phyloP scores from a whole-genome alignment of 2,329 filamentous ascomycete genomes.

The Diaporthe sp. region DNA sequence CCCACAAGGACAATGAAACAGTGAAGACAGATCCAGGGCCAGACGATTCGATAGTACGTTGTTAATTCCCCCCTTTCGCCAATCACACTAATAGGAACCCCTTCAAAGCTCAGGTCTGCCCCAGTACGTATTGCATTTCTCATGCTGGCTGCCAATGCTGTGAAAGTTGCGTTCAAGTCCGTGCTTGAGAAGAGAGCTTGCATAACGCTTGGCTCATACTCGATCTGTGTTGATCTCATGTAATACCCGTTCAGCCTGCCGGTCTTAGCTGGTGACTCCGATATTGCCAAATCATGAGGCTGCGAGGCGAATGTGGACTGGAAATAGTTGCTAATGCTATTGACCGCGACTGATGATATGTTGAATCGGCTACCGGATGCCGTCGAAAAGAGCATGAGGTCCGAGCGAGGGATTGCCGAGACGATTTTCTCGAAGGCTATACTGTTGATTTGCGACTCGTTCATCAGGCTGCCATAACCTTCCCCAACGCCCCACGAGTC shows the following conservation, averaged over 20 bases:
- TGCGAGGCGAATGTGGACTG: constrained; percentile 1
- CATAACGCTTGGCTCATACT: constrained; percentile 6
- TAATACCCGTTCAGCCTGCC: constrained; percentile 11
- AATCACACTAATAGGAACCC: neutral
- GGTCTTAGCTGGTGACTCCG: neutral
- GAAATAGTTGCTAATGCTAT: constrained; percentile 16
- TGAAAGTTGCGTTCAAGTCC: constrained; percentile 21
- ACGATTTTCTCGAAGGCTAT: neutral
- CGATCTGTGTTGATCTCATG: neutral
- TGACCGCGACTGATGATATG: neutral
- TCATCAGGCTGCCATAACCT: neutral
- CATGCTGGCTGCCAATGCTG: constrained; percentile 25
- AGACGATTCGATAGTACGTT: constrained; percentile 28
- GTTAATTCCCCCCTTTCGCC: neutral
- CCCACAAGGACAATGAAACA: neutral
- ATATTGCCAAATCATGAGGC: neutral
- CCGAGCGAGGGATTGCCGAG: constrained; percentile 1
- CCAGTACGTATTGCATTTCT: constrained; percentile 21
- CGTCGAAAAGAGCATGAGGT: neutral
- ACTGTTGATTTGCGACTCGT: neutral
- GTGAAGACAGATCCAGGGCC: constrained; percentile 37
- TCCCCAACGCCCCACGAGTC: neutral
- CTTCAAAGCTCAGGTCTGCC: neutral
- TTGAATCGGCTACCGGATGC: neutral
- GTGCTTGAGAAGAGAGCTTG: constrained; percentile 3